phyloP scores from a whole-genome alignment of 345 rosid genomes.

The Eucalyptus victrix region DNA sequence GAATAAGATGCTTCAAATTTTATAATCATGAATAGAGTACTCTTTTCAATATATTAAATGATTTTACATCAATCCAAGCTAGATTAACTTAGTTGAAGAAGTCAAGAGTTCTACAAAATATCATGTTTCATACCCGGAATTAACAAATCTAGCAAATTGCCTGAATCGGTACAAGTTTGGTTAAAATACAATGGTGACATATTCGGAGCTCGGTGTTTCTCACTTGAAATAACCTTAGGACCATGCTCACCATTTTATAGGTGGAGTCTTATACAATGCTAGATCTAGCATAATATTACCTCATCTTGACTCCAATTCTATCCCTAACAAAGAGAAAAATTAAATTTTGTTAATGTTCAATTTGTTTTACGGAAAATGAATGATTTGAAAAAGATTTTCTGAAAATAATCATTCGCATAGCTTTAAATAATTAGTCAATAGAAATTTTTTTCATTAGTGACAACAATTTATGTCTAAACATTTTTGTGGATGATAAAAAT shows the following conservation, averaged over 20 bases:
- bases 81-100: not conserved
- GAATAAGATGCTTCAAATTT: not conserved
- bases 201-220: not conserved
- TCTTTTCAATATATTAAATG: not conserved
- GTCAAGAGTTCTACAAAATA: not conserved
- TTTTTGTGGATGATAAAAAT: no score
- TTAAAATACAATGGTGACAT: accelerated
- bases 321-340: not conserved
- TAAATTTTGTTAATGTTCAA: not conserved
- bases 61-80: not conserved
- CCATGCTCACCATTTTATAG: not conserved
- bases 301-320: not conserved
- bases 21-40: not conserved
- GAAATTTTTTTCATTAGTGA: no score
- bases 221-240: not conserved
- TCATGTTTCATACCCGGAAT: not conserved
- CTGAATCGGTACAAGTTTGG: accelerated
- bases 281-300: not conserved
- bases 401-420: accelerated
- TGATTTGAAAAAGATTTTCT: no score
- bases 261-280: not conserved
- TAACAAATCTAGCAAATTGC: not conserved
- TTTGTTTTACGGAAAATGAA: no score
- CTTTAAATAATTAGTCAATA: no score
- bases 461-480: no score